Evolutionary conservation across 306 rosid genomes (phyloP).

Genomic region (Morella rubra): DNA sequence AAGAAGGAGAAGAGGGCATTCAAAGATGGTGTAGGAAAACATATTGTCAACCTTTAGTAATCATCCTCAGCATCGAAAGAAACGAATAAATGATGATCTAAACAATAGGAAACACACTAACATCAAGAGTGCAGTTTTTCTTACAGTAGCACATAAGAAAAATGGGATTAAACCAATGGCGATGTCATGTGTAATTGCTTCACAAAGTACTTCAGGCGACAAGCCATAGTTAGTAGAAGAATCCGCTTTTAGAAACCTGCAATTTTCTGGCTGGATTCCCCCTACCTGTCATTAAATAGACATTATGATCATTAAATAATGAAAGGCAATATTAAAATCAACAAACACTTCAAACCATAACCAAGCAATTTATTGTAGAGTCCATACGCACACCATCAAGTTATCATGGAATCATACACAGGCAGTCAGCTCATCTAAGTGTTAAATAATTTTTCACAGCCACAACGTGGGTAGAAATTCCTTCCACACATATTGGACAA

Average conservation of each 20-base stretch:
- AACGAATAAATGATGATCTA: slow-evolving; percentile 15
- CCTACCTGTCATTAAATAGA: slow-evolving; percentile 59
- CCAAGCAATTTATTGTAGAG: not conserved
- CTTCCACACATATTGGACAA: not conserved
- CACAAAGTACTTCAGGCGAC: slow-evolving; percentile 61
- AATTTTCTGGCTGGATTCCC: slow-evolving; percentile 79
- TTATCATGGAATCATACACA: not conserved
- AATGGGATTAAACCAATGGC: slow-evolving; percentile 71
- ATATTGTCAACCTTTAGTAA: not conserved
- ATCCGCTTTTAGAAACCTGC: slow-evolving; percentile 68
- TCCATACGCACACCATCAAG: not conserved
- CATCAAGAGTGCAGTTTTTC: slow-evolving; percentile 26
- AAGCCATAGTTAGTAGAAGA: slow-evolving; percentile 72
- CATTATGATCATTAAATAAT: slow-evolving; percentile 6
- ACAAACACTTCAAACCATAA: not conserved
- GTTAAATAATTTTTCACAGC: not conserved
- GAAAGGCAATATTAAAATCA: slow-evolving; percentile 1
- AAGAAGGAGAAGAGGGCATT: not conserved
- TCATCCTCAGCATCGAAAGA: not conserved
- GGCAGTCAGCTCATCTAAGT: not conserved
- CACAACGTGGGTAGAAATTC: not conserved
- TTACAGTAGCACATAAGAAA: slow-evolving; percentile 91
- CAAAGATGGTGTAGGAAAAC: not conserved
- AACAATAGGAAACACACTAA: slow-evolving; percentile 16
- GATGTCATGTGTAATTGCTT: slow-evolving; percentile 65